Evolutionary conservation across 2,329 filamentous ascomycete genomes (phyloP), one percentile per base, ranked within the genome.

Genomic region (Blumeria hordei): DNA sequence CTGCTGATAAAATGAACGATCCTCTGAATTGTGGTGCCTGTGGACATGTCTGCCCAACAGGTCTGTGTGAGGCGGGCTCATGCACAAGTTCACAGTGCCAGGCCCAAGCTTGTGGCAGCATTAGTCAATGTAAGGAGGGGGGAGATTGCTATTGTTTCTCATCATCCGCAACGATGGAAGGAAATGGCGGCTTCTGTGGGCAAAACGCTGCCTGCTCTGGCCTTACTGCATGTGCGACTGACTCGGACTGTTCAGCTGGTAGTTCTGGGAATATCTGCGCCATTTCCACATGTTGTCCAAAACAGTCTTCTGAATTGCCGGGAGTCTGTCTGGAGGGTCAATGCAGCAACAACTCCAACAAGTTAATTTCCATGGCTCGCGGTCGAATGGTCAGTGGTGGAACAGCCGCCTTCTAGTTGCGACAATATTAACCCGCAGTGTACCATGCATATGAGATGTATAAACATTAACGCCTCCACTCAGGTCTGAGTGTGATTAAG

Each of bases 101-200:
- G 39, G 35, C 54, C 7, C 47, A 57, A 50, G 55, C 55, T 32
- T 62, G 61, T 50, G 61, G 60, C 11, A 50, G 39, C 14, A 52
- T 61, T 16, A 39, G 39, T 18, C 58, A 55, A 43, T 60, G 61
- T 47, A 53, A 52, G 9, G 34, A 41, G 6, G 56, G 57, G 10
- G 18, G 36, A 28, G 55, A 51, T 32, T 62, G 61, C 39, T 62
- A 57, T 52, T 62, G 61, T 52, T 62, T 62, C 56, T 54, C 55
- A 3, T 57, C 58, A 6, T 12, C 55, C 14, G 32, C 39, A 9
- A 32, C 54, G n/a, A 43, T 33, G 21, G 33, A 49, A 12, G 41
- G 41, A 37, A 41, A 51, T 35, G 35, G 44, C 10, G 58, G 59
- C 1, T 61, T 62, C 57, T 62, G 61, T 52, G 61, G 56, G 1